A percentile compares a stretch with the other conserved stretches of the same genome.
These are phyloP conservation scores for Lepidium africanum DNA, from an alignment of 345 rosid species.

Conservation along the genomic window DNA sequence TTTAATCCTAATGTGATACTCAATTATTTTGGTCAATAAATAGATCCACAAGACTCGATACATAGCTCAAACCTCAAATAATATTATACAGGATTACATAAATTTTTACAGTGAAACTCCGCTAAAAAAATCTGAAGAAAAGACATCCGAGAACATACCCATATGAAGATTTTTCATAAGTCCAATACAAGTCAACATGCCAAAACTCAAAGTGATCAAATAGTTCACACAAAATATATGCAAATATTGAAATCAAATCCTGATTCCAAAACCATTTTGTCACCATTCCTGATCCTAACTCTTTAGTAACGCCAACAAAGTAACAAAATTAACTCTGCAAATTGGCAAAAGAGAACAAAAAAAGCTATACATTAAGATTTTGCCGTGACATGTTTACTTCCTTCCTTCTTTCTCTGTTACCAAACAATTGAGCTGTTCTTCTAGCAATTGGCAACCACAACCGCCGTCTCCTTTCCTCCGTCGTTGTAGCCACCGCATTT, in stretches of 20 bases:
- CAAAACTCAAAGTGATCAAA: neutral
- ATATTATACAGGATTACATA: too few species aligned
- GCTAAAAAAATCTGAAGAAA: too few species aligned
- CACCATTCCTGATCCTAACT: neutral
- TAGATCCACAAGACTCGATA: too few species aligned
- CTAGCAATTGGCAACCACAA: slow-evolving; percentile 74
- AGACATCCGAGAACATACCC: too few species aligned
- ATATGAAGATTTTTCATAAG: too few species aligned
- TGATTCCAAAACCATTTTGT: neutral
- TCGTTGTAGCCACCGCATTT: neutral
- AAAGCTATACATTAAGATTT: slow-evolving; percentile 30
- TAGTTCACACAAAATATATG: neutral
- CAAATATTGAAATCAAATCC: neutral
- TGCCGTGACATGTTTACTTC: slow-evolving; percentile 17
- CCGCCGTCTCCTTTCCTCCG: slow-evolving; percentile 45
- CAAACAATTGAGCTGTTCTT: slow-evolving; percentile 67
- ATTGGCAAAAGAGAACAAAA: neutral
- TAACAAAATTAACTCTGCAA: neutral
- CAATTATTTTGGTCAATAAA: too few species aligned
- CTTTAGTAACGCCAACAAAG: neutral
- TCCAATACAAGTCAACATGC: neutral
- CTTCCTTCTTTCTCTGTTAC: slow-evolving; percentile 41
- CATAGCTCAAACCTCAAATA: too few species aligned
- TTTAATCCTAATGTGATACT: too few species aligned
- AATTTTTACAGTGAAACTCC: too few species aligned